These are phyloP conservation scores for Russula compacta DNA, from an alignment of 768 basidiomycete genomes.

Conservation along the genomic window DNA sequence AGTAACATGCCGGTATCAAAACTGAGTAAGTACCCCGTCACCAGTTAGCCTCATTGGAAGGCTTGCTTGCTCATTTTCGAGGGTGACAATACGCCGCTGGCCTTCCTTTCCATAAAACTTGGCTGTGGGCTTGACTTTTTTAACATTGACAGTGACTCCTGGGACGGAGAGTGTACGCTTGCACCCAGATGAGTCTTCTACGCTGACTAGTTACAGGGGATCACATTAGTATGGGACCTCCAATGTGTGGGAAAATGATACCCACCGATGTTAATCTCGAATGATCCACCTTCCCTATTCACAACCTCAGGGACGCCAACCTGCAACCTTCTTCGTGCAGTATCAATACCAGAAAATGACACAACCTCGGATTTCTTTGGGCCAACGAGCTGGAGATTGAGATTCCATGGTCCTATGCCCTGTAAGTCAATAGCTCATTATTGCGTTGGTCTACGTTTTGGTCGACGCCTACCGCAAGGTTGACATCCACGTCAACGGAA, in stretches of 20 bases:
- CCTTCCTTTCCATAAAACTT: slow-evolving; percentile 69
- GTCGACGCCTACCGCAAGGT: slow-evolving; percentile 52
- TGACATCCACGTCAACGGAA: slow-evolving; percentile 66
- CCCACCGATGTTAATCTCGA: slow-evolving; percentile 72
- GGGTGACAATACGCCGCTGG: slow-evolving; percentile 49
- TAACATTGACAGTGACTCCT: slow-evolving; percentile 79
- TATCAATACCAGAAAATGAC: slow-evolving; percentile 45
- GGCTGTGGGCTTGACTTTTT: slow-evolving; percentile 81
- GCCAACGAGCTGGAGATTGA: slow-evolving; percentile 76
- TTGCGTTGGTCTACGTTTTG: neutral
- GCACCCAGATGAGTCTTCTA: slow-evolving; percentile 86
- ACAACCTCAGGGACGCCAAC: slow-evolving; percentile 62
- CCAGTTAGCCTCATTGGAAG: slow-evolving; percentile 86
- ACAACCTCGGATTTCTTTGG: slow-evolving; percentile 56
- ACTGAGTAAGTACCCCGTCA: slow-evolving; percentile 55
- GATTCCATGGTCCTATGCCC: slow-evolving; percentile 87
- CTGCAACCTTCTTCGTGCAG: slow-evolving; percentile 44
- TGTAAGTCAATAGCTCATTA: slow-evolving; percentile 24
- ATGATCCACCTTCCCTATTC: slow-evolving; percentile 59
- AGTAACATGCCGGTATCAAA: neutral
- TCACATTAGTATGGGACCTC: neutral
- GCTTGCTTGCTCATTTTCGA: slow-evolving; percentile 62
- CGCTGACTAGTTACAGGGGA: slow-evolving; percentile 46
- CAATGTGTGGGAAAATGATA: slow-evolving; percentile 1
- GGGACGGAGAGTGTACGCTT: slow-evolving; percentile 64